Evolutionary conservation across 345 rosid species (phyloP), one percentile per base, ranked within the genome.

Genomic region (Pugionium cornutum): DNA sequence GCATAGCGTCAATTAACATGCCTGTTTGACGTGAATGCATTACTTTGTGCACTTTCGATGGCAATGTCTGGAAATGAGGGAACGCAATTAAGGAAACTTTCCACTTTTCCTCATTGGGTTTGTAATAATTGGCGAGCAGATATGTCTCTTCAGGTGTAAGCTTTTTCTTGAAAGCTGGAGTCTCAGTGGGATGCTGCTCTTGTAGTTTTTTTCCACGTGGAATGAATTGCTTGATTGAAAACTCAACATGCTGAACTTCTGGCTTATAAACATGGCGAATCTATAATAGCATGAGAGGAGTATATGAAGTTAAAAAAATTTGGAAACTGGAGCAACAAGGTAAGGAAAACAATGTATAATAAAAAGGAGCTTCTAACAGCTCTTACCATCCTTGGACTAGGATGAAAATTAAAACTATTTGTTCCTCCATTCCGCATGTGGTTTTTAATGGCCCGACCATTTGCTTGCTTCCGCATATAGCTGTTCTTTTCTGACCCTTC

Each of bases 311-410:
- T n/a, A 39, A 44, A 28, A 49, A 8, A 49, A 35, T 40, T 11
- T 47, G 9, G 48, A 35, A 46, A 44, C 34, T 29, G 41, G 46
- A 59, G 40, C 27, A 5, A 30, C 37, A 51, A 49, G 52, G 47
- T 26, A 58, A n/a, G 41, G 62, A 44, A 47, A 61, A 51, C 57
- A 58, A 40, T 70, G 48, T 39, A 52, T 39, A 34, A 45, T 28
- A 27, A 62, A 66, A 32, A 32, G 28, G n/a, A n/a, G n/a, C n/a
- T n/a, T n/a, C n/a, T n/a, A n/a, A 72, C 7, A 62, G 64, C 59
- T 69, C 89, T 79, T 76, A 89, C 97, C 98, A 92, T 89, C 77
- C 96, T 85, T 57, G 97, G 89, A 79, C 97, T 88, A n/a, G 88
- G 74, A 78, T 88, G 96, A 75, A 89, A 92, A 73, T 77, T 77